phyloP scores from a whole-genome alignment of 257 asterid genomes.

The Voacanga thouarsii region DNA sequence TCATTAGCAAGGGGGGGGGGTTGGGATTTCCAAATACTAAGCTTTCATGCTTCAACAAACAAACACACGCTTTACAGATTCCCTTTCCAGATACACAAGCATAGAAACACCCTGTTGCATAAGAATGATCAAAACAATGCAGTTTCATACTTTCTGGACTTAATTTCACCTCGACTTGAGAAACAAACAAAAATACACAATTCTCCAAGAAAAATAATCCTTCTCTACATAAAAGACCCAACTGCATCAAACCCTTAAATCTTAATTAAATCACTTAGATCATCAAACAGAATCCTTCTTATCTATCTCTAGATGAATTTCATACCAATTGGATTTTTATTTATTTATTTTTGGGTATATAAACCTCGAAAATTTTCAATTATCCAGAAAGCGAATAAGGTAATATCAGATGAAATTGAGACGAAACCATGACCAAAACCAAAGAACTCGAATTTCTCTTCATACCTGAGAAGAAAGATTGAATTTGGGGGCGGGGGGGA shows the following conservation, averaged over 20 bases:
- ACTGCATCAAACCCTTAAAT: not conserved
- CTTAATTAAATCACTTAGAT: no score
- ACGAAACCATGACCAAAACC: not conserved
- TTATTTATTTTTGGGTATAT: no score
- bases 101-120: not conserved
- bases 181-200: not conserved
- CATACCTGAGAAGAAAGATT: constrained; percentile 6
- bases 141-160: not conserved
- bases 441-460: not conserved
- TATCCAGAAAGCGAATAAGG: not conserved
- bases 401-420: not conserved
- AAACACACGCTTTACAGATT: not conserved
- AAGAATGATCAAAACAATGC: not conserved
- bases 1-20: not conserved
- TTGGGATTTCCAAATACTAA: not conserved
- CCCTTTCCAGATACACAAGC: not conserved
- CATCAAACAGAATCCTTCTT: not conserved
- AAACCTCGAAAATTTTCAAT: not conserved
- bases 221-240: not conserved
- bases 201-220: not conserved
- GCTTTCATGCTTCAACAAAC: not conserved
- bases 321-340: not conserved
- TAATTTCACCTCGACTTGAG: not conserved
- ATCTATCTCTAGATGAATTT: no score
- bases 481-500: no score